phyloP scores from a whole-genome alignment of 169 alveolate species.

The Plasmodium berghei region DNA sequence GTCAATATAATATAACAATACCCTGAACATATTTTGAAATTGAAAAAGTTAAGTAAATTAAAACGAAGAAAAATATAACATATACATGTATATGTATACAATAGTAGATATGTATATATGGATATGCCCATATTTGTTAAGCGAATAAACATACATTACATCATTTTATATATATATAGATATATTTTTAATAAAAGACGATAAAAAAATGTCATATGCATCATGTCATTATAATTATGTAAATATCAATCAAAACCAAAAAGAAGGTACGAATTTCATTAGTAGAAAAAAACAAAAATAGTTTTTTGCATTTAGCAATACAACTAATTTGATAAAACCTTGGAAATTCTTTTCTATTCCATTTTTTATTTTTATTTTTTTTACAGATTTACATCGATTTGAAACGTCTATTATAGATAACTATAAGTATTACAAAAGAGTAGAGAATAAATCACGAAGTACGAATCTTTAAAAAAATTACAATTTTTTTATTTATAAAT shows the following conservation, averaged over 20 bases:
- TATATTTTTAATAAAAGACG: not conserved
- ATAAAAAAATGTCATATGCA: slow-evolving; percentile 57
- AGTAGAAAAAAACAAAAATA: not conserved
- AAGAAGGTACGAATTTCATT: slow-evolving; percentile 32
- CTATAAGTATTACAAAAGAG: slow-evolving; percentile 30
- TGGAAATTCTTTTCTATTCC: not conserved
- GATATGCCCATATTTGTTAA: too few species aligned
- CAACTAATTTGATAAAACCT: not conserved
- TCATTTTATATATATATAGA: not conserved
- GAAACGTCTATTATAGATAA: slow-evolving; percentile 44
- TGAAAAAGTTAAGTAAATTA: too few species aligned
- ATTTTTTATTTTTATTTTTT: not conserved
- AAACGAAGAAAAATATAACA: too few species aligned
- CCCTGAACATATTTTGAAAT: too few species aligned
- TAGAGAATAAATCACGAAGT: slow-evolving; percentile 49
- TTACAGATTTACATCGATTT: slow-evolving; percentile 55
- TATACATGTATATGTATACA: too few species aligned
- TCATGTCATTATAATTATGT: slow-evolving; percentile 37
- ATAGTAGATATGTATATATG: too few species aligned
- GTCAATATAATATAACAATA: too few species aligned
- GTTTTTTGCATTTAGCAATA: not conserved
- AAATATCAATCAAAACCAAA: slow-evolving; percentile 55
- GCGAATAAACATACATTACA: too few species aligned
- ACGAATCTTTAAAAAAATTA: not conserved
- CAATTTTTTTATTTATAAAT: not conserved